Base-by-base conservation (phyloP, 140 eudicot species). In the Bidens hawaiensis region DNA sequence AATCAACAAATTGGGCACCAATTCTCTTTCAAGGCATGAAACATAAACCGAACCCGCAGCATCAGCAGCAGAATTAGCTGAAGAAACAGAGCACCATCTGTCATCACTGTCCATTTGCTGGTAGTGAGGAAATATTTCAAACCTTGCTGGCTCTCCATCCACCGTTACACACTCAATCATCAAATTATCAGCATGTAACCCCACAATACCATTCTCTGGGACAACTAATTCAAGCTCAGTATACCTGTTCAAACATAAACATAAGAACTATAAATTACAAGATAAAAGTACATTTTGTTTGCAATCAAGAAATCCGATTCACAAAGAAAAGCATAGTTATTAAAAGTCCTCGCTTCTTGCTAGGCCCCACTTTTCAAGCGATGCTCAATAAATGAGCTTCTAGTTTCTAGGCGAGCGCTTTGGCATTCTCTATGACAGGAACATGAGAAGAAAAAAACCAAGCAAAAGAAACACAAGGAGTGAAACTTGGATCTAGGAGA, bases 101-200 rank as follows among this genome's bases (percentile, higher is more conserved):
- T 86, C 85, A 31, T 79, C 83, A 62, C 70, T 90, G 28, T 83
- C 94, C 73, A 83, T 72, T 64, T 75, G 85, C 72, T 71, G 82
- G 77, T 81, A 85, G 53, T 85, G 97, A 8, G 99, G 97, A 65
- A 83, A 85, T 22, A 83, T 82, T 79, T 94, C 90, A 79, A 94
- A 94, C 30, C 78, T 81, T 15, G 99, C 88, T 12, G 90, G 82
- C 63, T 80, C 86, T 22, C 94, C 97, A 56, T 94, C 95, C 50
- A 94, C 95, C 18, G 67, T 69, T 14, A 94, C 99, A 58, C 75
- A 83, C 69, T 94, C 99, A 58, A 94, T 85, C 51, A 73, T 94
- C 78, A 94, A 63, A 83, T 94, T 94, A 69, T 83, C 97, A 48
- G 95, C 99, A 79, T 85, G 95, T 76, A 94, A 80, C 19, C 99